Conservation (phyloP, 148 eudicot genomes). For the Rhododendron mucronatum region DNA sequence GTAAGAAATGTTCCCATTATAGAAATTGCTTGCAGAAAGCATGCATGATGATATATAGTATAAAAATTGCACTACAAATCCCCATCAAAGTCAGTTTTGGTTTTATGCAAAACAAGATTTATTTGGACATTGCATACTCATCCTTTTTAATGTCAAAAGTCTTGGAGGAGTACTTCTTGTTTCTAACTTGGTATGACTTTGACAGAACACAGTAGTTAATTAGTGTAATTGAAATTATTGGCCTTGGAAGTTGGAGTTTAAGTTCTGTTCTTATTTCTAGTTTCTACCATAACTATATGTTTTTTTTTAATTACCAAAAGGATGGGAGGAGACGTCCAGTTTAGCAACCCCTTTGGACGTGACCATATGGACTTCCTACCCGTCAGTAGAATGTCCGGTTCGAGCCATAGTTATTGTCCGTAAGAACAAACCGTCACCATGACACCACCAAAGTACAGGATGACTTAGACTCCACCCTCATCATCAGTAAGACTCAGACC, state of each 20-base stretch:
- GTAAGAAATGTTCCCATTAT: background rate
- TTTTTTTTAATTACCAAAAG: no score
- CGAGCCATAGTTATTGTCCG: no score
- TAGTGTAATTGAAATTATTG: background rate
- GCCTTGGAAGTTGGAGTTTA: background rate
- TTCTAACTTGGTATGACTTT: background rate
- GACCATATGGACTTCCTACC: no score
- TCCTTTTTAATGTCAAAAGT: background rate
- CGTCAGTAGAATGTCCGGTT: no score
- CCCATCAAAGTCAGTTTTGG: background rate
- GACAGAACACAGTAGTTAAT: background rate
- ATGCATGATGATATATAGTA: background rate
- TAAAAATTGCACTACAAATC: background rate
- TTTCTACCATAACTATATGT: background rate
- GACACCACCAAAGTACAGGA: no score
- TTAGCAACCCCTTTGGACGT: no score
- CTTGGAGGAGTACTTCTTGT: background rate
- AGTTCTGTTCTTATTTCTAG: no score
- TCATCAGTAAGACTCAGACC: no score
- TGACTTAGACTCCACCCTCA: no score
- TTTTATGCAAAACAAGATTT: background rate
- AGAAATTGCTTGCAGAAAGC: background rate
- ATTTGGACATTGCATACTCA: background rate
- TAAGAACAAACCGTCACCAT: no score
- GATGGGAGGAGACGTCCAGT: no score